Conservation (phyloP, 805 yeast species). For the Nematodospora valgi region DNA sequence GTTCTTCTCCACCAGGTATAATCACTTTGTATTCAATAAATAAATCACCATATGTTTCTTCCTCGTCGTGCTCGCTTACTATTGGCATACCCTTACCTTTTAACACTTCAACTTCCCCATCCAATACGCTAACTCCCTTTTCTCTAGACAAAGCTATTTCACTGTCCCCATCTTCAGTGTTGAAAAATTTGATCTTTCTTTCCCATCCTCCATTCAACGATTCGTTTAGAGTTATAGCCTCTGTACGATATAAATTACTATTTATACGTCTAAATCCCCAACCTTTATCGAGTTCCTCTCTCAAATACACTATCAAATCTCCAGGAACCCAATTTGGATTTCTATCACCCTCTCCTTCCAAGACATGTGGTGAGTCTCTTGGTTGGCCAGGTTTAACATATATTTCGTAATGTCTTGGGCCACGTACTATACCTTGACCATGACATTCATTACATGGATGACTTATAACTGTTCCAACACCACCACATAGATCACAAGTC, state of each 20-base stretch:
- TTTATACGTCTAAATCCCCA: slow-evolving; percentile 87
- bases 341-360: slow-evolving; percentile 79
- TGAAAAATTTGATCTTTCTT: slow-evolving; percentile 64
- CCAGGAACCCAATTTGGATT: slow-evolving; percentile 83
- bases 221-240: slow-evolving; percentile 67
- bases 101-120: slow-evolving; percentile 72
- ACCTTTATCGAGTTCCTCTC: slow-evolving; percentile 54
- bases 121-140: slow-evolving; percentile 48
- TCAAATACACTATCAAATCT: slow-evolving; percentile 60
- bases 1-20: slow-evolving; percentile 15
- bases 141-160: slow-evolving; percentile 45
- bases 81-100: slow-evolving; percentile 86
- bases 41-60: slow-evolving; percentile 46
- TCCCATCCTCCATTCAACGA: slow-evolving; percentile 80
- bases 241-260: slow-evolving; percentile 72
- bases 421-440: slow-evolving; percentile 64
- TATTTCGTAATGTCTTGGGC: slow-evolving; percentile 53
- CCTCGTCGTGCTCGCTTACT: slow-evolving; percentile 28
- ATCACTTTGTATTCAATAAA: slow-evolving; percentile 50
- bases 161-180: slow-evolving; percentile 48
- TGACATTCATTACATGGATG: slow-evolving; percentile 66
- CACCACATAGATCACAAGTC: slow-evolving; percentile 76
- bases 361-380: slow-evolving; percentile 53
- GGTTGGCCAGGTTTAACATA: slow-evolving; percentile 69
- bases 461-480: slow-evolving; percentile 66